Evolutionary conservation across 192 early-diverging fungal genomes (phyloP), one percentile per base, ranked within the genome.

Genomic region (Coemansia sp.): DNA sequence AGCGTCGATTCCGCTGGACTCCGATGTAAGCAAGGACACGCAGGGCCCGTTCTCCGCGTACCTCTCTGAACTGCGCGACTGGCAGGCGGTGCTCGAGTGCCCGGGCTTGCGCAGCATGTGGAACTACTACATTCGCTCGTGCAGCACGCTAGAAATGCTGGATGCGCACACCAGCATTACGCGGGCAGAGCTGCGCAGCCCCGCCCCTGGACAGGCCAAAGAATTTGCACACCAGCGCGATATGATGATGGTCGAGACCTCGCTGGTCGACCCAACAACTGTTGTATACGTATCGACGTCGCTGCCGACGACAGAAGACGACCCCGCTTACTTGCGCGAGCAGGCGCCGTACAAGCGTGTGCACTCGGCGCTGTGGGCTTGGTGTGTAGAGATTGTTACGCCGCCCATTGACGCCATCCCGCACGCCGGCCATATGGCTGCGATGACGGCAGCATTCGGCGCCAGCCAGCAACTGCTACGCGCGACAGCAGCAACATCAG

Each of bases 51-150:
- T 74, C 34, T 71, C 80, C 0, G 66, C 75, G 15, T 77, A 83
- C 38, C 45, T 78, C 4, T 78, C 76, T 2, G 81, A 83, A 44
- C 76, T 83, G 49, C 81, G 81, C 49, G 81, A 83, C 69, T 83
- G 81, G 81, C 81, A 83, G 63, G 75, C 75, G 4, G 72, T 77
- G 18, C 62, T 83, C 33, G 81, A 83, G 57, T 72, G 81, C 44
- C 81, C 81, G 1, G 81, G 76, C 20, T 59, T 83, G 36, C 81
- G 81, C n/a, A 64, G 62, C 34, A 39, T 62, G 56, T 83, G 81
- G 81, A 83, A 83, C 75, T 72, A 83, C 52, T 83, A 72, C 60
- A 23, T 83, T 5, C 43, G 66, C 46, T 41, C 48, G 7, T 75
- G 81, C 56, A 66, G 60, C 0, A 67, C 68, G 35, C 63, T 83